Evolutionary conservation across 805 yeast genomes (phyloP), one percentile per base, ranked within the genome.

Genomic region (Kodamaea kaohsiungensis): DNA sequence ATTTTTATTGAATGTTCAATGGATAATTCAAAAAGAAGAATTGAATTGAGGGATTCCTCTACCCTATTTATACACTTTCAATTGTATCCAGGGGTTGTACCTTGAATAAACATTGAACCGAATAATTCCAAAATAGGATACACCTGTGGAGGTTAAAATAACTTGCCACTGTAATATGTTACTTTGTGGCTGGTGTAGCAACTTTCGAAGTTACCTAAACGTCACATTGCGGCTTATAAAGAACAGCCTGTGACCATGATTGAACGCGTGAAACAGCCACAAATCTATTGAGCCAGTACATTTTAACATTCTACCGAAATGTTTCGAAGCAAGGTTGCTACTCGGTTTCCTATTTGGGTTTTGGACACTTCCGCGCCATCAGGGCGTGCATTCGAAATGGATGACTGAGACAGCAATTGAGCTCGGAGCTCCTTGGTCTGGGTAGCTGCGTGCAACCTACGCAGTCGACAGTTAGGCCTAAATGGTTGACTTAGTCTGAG

Each of bases 11-110:
- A 43, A 12, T 50, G 8, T 6, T n/a, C 37, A 33, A 35, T 40
- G 77, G 55, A 86, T 90, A 53, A 79, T 18, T 30, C 35, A 5
- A n/a, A n/a, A n/a, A n/a, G 13, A 30, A 46, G 12, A 13, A 2
- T 10, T 10, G 35, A 12, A 4, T 10, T 17, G 40, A 17, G 25
- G 37, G 27, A n/a, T n/a, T 35, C 2, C 3, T 25, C 15, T 8
- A 16, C 48, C 43, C 46, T 45, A 37, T 50, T 43, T 50, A 50
- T 38, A 43, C 39, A 43, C 37, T 40, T 49, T 13, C 13, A 27
- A 16, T 40, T 10, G 45, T 2, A 5, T 40, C 9, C 5, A 19
- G 15, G 18, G 22, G 43, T 18, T 6, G 33, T 27, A 27, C 8
- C 35, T 2, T 12, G 7, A n/a, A 16, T 40, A 19, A 40, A 19